A percentile compares a stretch with the other conserved stretches of the same genome.
Conservation (phyloP, 306 rosid genomes). For the Vigna reflexopilosa region DNA sequence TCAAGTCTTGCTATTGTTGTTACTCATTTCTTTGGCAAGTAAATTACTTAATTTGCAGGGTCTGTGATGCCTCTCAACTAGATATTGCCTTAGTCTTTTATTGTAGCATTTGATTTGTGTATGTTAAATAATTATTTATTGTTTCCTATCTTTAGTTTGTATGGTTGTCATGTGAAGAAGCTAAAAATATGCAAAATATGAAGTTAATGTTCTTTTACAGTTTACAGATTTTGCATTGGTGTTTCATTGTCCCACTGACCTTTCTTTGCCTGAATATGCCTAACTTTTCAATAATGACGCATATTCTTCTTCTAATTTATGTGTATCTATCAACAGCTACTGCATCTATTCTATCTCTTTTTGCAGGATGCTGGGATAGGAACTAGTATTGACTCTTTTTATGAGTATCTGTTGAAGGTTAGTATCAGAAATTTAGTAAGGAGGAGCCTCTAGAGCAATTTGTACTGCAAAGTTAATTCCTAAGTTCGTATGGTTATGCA, state of each 20-base stretch:
- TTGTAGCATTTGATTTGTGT: background rate
- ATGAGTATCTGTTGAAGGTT: slow-evolving; percentile 94
- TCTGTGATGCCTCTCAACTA: slow-evolving; percentile 25
- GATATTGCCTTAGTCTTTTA: background rate
- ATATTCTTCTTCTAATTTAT: slow-evolving; percentile 1
- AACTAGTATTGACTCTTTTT: slow-evolving; percentile 97
- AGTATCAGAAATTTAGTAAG: slow-evolving; percentile 47
- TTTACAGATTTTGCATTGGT: slow-evolving; percentile 24
- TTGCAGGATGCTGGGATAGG: slow-evolving; percentile 99
- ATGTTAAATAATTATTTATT: background rate
- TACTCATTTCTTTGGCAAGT: background rate
- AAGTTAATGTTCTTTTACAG: background rate
- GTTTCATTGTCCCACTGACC: background rate
- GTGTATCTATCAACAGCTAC: slow-evolving; percentile 11
- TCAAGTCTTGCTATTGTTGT: too few relatives aligned
- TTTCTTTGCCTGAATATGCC: slow-evolving; percentile 13
- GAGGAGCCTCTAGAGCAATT: slow-evolving; percentile 39
- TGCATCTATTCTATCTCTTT: slow-evolving; percentile 45
- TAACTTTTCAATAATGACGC: slow-evolving; percentile 1
- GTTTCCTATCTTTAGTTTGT: slow-evolving; percentile 3
- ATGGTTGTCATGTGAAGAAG: slow-evolving; percentile 14
- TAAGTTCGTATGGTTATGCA: slow-evolving; percentile 5
- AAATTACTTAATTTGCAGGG: slow-evolving; percentile 8
- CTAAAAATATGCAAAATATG: background rate
- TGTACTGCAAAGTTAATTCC: background rate